Conservation (phyloP, 441 rosid genomes). For the Breynia disticha region DNA sequence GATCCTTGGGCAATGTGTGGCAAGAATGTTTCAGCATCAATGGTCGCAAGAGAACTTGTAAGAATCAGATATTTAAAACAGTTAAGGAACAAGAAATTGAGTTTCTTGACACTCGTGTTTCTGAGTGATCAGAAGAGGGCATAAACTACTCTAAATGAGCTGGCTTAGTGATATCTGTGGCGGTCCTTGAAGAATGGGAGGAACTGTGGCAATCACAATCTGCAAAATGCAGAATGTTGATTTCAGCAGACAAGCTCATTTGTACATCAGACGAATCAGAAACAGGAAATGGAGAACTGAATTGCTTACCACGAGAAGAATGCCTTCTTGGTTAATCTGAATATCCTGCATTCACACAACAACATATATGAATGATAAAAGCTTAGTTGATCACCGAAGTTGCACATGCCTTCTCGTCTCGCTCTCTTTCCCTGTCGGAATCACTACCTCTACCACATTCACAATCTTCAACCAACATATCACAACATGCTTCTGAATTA, state of each 20-base stretch:
- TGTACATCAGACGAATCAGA: background rate
- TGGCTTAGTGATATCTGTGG: slow-evolving; percentile 36
- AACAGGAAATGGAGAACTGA: background rate
- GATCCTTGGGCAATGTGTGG: too few relatives aligned
- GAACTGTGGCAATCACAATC: slow-evolving; percentile 57
- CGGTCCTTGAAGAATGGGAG: slow-evolving; percentile 65
- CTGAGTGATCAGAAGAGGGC: too few relatives aligned
- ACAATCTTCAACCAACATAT: too few relatives aligned
- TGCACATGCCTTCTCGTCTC: slow-evolving; percentile 35
- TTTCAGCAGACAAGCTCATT: background rate
- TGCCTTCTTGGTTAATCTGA: slow-evolving; percentile 69
- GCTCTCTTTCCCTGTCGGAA: slow-evolving; percentile 67
- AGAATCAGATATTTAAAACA: too few relatives aligned
- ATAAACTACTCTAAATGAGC: too few relatives aligned
- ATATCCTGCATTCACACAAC: slow-evolving; percentile 30
- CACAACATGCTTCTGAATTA: too few relatives aligned
- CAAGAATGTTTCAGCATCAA: too few relatives aligned
- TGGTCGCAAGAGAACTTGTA: too few relatives aligned
- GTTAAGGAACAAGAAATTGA: too few relatives aligned
- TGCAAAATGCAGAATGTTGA: slow-evolving; percentile 15
- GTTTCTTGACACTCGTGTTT: too few relatives aligned
- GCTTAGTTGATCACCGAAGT: too few relatives aligned
- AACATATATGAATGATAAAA: background rate
- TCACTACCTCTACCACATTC: slow-evolving; percentile 67
- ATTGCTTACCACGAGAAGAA: slow-evolving; percentile 53